phyloP scores from a whole-genome alignment of 78 protist genomes.

The Dictyostelium capitatum region DNA sequence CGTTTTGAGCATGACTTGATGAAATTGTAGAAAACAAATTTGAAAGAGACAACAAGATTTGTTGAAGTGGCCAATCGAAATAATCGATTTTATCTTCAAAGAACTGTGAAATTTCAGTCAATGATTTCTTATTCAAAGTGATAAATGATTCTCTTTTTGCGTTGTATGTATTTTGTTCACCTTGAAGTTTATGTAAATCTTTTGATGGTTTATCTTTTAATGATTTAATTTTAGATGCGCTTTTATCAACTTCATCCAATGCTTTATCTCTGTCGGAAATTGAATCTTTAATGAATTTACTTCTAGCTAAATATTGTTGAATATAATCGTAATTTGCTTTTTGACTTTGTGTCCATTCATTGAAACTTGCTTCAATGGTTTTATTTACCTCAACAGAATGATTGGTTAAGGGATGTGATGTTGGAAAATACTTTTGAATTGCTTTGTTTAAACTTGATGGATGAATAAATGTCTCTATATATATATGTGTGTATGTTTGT shows the following conservation, averaged over 20 bases:
- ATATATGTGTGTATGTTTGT: too few relatives aligned
- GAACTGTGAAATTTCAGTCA: slow-evolving; percentile 46
- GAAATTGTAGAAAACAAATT: slow-evolving; percentile 31
- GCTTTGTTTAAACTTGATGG: slow-evolving; percentile 63
- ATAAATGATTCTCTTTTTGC: slow-evolving; percentile 53
- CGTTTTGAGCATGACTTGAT: not conserved
- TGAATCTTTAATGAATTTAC: slow-evolving; percentile 38
- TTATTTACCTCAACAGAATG: slow-evolving; percentile 28
- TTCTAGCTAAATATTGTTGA: slow-evolving; percentile 47
- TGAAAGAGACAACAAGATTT: slow-evolving; percentile 31
- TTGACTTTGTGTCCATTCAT: slow-evolving; percentile 57
- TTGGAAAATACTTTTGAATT: slow-evolving; percentile 35
- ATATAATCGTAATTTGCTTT: slow-evolving; percentile 50
- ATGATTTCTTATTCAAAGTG: not conserved
- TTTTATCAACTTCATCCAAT: slow-evolving; percentile 39
- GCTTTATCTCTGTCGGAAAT: slow-evolving; percentile 20
- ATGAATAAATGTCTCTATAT: slow-evolving; percentile 59
- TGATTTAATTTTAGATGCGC: slow-evolving; percentile 35
- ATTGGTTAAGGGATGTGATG: slow-evolving; percentile 21
- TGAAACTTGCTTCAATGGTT: slow-evolving; percentile 20
- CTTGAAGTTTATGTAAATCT: slow-evolving; percentile 36
- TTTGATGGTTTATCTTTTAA: slow-evolving; percentile 67
- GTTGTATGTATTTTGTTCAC: slow-evolving; percentile 30
- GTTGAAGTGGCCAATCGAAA: slow-evolving; percentile 64
- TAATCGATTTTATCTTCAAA: slow-evolving; percentile 50